Evolutionary conservation across 495 filamentous ascomycete species (phyloP).

Genomic region (Aspergillus nidulans): DNA sequence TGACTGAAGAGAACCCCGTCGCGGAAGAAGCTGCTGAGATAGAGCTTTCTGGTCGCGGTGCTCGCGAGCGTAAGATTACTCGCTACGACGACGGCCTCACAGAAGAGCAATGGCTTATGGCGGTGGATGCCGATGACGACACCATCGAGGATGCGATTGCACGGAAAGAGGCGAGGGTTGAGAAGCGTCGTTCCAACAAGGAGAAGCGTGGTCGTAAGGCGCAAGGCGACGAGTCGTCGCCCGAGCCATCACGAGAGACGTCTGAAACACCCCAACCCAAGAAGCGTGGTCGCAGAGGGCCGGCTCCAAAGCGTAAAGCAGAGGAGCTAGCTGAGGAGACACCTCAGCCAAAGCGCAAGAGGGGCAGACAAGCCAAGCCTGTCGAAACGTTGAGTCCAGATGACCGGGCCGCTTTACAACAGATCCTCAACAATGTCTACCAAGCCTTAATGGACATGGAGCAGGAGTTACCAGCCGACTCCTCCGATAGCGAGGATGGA

Average conservation of each 20-base stretch:
- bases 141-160: constrained; percentile 88
- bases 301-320: constrained; percentile 77
- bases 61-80: constrained; percentile 86
- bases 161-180: constrained; percentile 79
- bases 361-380: constrained; percentile 66
- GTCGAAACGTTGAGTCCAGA: constrained; percentile 47
- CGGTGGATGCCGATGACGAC: constrained; percentile 94
- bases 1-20: constrained; percentile 80
- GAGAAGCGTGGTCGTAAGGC: constrained; percentile 50
- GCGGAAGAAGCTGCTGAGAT: constrained; percentile 65
- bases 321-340: constrained; percentile 74
- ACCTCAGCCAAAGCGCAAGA: constrained; percentile 75
- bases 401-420: constrained; percentile 60
- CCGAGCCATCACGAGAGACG: constrained; percentile 69
- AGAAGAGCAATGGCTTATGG: constrained; percentile 91
- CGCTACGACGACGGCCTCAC: constrained; percentile 97
- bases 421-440: constrained; percentile 67
- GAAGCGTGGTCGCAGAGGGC: constrained; percentile 65
- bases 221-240: constrained; percentile 51
- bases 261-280: constrained; percentile 66
- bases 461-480: constrained; percentile 52
- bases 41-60: constrained; percentile 77
- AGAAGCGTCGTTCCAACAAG: constrained; percentile 70
- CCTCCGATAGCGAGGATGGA: constrained; percentile 58
- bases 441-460: constrained; percentile 78